phyloP scores from a whole-genome alignment of 2,329 filamentous ascomycete genomes.

The Neonectria magnoliae region DNA sequence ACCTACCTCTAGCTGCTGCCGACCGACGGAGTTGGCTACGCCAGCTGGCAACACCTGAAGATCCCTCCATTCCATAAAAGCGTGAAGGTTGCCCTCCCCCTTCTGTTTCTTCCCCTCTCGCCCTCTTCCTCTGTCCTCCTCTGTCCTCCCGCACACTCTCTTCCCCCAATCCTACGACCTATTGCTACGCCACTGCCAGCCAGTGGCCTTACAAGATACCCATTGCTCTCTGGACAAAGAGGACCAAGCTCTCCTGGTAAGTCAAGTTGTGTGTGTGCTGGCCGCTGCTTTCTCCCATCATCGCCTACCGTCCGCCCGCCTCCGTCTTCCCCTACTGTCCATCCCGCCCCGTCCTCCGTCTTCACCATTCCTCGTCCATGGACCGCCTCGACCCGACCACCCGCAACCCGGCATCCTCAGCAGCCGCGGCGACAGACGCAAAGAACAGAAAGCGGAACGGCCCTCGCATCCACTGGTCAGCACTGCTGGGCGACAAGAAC shows the following conservation, averaged over 20 bases:
- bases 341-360: neutral
- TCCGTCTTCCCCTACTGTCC: neutral
- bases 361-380: neutral
- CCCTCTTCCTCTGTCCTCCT: slow-evolving; percentile 18
- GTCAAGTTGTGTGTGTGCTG: slow-evolving; percentile 27
- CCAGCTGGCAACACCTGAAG: slow-evolving; percentile 31
- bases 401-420: slow-evolving; percentile 1
- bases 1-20: slow-evolving; percentile 26
- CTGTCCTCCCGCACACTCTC: slow-evolving; percentile 41
- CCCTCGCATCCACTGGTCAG: slow-evolving; percentile 5
- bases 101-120: slow-evolving; percentile 28
- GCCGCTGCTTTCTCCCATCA: slow-evolving; percentile 13
- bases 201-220: slow-evolving; percentile 41
- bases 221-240: slow-evolving; percentile 34
- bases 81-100: slow-evolving; percentile 35
- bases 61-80: slow-evolving; percentile 40
- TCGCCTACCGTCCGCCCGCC: neutral
- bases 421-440: neutral
- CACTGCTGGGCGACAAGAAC: slow-evolving; percentile 5
- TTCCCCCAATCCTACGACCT: slow-evolving; percentile 32
- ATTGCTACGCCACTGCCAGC: slow-evolving; percentile 38
- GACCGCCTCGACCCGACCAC: slow-evolving; percentile 8
- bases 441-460: neutral
- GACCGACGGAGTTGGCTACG: slow-evolving; percentile 29
- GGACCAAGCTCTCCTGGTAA: slow-evolving; percentile 40